phyloP scores from a whole-genome alignment of 2,329 filamentous ascomycete genomes.

The Diaporthe ilicicola region DNA sequence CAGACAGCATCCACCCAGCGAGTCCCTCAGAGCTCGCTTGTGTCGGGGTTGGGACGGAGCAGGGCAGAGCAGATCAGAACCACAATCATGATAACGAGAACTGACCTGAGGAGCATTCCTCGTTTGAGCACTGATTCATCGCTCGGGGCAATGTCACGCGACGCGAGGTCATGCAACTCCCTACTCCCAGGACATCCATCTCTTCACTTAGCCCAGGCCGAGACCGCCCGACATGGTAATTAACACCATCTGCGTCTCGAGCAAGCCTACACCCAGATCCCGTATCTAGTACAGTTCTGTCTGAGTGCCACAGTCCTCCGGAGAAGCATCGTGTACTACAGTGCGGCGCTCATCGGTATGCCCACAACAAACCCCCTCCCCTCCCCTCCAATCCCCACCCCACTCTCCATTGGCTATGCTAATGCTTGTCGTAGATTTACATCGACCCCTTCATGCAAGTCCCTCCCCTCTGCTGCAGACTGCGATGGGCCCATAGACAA shows the following conservation, averaged over 20 bases:
- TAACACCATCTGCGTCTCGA: conserved; percentile 16
- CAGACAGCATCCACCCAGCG: background rate
- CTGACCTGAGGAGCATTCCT: background rate
- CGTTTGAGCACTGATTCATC: conserved; percentile 16
- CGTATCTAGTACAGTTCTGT: background rate
- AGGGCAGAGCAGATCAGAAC: background rate
- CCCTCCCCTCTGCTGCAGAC: conserved; percentile 23
- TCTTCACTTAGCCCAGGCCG: background rate
- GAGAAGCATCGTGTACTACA: background rate
- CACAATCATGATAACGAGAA: background rate
- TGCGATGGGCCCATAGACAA: conserved; percentile 27
- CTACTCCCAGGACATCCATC: background rate
- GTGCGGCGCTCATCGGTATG: background rate
- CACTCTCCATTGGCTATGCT: conserved; percentile 21
- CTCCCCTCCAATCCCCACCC: background rate
- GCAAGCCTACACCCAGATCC: background rate
- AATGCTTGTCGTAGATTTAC: conserved; percentile 29
- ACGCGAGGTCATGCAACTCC: conserved; percentile 28
- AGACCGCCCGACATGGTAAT: conserved; percentile 15
- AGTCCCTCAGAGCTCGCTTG: background rate
- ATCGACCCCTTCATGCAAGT: conserved; percentile 25
- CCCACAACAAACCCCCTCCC: background rate
- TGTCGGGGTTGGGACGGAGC: background rate
- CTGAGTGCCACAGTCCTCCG: conserved; percentile 1
- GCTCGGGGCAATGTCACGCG: conserved; percentile 25